Evolutionary conservation across 768 basidiomycete species (phyloP).

Genomic region (Rhizopogon vulgaris): DNA sequence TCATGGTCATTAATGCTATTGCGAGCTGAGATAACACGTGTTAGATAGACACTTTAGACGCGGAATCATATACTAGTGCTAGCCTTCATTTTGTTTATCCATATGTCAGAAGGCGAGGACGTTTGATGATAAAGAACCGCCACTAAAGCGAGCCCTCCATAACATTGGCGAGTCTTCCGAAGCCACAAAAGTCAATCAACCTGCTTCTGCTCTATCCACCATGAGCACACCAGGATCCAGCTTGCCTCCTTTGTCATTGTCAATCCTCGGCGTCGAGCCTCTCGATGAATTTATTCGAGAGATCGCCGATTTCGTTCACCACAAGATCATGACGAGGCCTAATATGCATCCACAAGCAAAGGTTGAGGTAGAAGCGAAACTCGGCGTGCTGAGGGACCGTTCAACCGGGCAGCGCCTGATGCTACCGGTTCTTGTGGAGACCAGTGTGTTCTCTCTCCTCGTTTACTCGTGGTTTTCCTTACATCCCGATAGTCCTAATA

Average conservation of each 20-base stretch:
- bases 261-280: conserved; percentile 85
- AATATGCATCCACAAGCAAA: conserved; percentile 40
- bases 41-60: not conserved
- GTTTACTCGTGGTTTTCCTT: not conserved
- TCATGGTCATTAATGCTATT: conserved; percentile 40
- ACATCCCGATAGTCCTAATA: conserved; percentile 48
- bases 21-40: not conserved
- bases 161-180: conserved; percentile 24
- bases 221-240: conserved; percentile 20
- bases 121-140: conserved; percentile 19
- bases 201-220: conserved; percentile 9
- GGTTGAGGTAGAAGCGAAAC: conserved; percentile 89
- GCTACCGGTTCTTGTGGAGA: conserved; percentile 76
- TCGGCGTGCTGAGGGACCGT: conserved; percentile 68
- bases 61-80: not conserved
- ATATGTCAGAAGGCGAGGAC: not conserved
- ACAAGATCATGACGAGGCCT: conserved; percentile 55
- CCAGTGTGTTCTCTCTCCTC: conserved; percentile 50
- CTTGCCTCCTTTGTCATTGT: conserved; percentile 65
- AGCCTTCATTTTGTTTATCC: not conserved
- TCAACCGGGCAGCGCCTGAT: conserved; percentile 47
- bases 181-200: conserved; percentile 18
- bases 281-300: conserved; percentile 91
- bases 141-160: conserved; percentile 34
- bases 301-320: conserved; percentile 83